These are phyloP conservation scores for Pseudisothecium myosuroides DNA, from an alignment of 225 moss, liverwort and hornwort species.

Conservation along the genomic window DNA sequence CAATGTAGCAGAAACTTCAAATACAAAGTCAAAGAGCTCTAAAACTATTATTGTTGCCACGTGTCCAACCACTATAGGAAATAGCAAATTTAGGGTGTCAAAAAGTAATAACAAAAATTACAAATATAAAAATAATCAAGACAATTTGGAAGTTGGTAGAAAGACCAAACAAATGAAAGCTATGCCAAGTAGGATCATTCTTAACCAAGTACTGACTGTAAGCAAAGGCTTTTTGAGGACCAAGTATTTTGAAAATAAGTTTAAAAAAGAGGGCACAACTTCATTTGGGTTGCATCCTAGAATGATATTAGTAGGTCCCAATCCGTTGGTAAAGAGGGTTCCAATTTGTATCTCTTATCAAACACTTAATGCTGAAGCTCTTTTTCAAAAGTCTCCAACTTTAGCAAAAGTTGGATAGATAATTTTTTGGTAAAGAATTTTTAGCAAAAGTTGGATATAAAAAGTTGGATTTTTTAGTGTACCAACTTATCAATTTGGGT, in stretches of 20 bases:
- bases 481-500: background rate
- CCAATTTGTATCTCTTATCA: constrained; percentile 18
- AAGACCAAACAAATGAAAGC: background rate
- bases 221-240: background rate
- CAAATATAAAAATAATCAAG: background rate
- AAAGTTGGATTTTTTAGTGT: background rate
- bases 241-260: background rate
- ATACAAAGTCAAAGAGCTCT: background rate
- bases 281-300: background rate
- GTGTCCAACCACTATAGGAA: background rate
- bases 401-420: background rate
- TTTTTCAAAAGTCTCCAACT: background rate
- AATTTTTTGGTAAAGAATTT: background rate
- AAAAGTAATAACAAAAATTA: background rate
- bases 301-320: background rate
- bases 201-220: constrained; percentile 1
- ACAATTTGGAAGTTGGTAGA: background rate
- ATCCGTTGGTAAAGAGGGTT: background rate
- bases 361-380: constrained; percentile 3
- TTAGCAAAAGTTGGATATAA: background rate
- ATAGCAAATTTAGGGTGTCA: constrained; percentile 1
- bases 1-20: background rate
- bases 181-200: background rate
- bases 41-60: background rate
- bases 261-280: background rate